Evolutionary conservation across 768 basidiomycete genomes (phyloP), one percentile per base, ranked within the genome.

Genomic region (Mrakia gelida): DNA sequence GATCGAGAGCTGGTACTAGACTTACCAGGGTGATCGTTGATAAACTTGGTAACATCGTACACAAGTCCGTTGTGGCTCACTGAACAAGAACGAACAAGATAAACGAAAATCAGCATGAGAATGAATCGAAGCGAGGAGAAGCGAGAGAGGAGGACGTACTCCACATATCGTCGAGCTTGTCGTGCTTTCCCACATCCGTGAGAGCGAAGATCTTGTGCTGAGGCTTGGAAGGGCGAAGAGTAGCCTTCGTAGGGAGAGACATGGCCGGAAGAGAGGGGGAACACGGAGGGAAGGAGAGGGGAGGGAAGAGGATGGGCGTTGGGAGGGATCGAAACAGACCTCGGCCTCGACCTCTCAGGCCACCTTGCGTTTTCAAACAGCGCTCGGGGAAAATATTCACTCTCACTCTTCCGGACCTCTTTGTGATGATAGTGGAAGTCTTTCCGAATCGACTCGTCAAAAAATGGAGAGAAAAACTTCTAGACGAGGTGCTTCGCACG

Each of bases 51-150:
- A 73, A 98, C 90, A 83, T 99, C 91, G 87, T 95, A 98, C 32
- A 99, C 93, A 82, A 90, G 92, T 82, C 91, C 91, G 78, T 87
- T 87, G 83, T 89, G 90, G 2, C 91, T 87, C 71, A 98, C 86
- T 93, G 94, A 10, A 38, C n/a, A 30, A 62, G 71, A 52, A 56
- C 9, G 61, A 32, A 38, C 38, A 38, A 38, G 4, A 38, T 3
- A 38, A 8, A 38, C 38, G 8, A 38, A 38, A 38, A 38, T 38
- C 38, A 38, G 15, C 5, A 28, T 49, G 65, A n/a, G n/a, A n/a
- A n/a, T n/a, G 32, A 30, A 56, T 52, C 0, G 8, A 52, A 52
- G 34, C 23, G 23, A 26, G 49, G 13, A 28, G 49, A 73, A 3
- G 52, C n/a, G 32, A 30, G 28, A 2, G 67, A 65, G 63, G 67